Evolutionary conservation across 1,284 basidiomycete genomes (phyloP), one percentile per base, ranked within the genome.

Genomic region (Trametes versicolor): DNA sequence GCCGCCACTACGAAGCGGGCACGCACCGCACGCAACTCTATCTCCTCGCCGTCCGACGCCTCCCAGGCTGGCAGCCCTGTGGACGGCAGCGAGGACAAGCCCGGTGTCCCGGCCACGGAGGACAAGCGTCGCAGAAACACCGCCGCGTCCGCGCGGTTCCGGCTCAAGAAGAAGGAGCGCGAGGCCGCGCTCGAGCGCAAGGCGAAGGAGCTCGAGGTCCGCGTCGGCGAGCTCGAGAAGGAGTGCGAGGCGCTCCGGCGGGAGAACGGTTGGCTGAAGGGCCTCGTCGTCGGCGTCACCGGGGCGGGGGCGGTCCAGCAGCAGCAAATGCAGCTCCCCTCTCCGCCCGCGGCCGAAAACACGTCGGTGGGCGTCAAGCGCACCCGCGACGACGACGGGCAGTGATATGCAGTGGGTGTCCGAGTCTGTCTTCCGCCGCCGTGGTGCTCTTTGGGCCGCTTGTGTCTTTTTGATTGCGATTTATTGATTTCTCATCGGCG

Each of bases 131-230:
- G 96, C 65, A 84, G 97, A 53, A 99, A 99, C 78, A 99, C 97
- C 0, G 96, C 96, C 21, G 97, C 97, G 0, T 96, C 93, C 64
- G 97, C 97, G n/a, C 93, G 97, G 17, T 99, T 99, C 87, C 86
- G 97, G 65, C 82, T 97, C 74, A 99, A 99, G 88, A 99, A 99
- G 87, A 99, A 99, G 85, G 96, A 98, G 80, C 86, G 98, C 23
- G 97, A 99, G 81, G 93, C 92, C 17, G 96, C 96, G 12, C 82
- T 99, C 19, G 97, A 99, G 80, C 85, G 85, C 56, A 91, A 91
- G 73, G 91, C 94, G 21, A 96, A 96, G 80, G 96, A 98, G 74
- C 85, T 99, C n/a, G 92, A 96, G 76, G 82, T 82, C 1, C 89
- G 93, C 62, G 93, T 98, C 10, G 83, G 83, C 51, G 91, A 94